These are phyloP conservation scores for Pleurotus cornucopiae DNA, from an alignment of 768 basidiomycete genomes.

Conservation along the genomic window DNA sequence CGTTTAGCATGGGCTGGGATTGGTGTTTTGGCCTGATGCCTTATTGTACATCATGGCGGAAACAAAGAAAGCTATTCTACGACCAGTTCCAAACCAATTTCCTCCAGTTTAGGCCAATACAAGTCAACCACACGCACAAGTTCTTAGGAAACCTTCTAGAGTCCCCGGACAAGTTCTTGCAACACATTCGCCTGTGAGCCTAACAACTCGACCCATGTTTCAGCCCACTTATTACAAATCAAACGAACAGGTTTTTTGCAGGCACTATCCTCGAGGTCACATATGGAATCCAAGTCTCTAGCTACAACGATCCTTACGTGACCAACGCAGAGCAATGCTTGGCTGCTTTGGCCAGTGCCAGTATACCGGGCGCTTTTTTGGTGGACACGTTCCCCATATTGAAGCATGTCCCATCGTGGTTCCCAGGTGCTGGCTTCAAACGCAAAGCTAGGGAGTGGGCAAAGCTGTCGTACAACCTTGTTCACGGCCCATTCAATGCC, in stretches of 20 bases:
- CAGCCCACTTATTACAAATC: neutral
- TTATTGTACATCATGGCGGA: constrained; percentile 16
- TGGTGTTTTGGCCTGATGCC: constrained; percentile 10
- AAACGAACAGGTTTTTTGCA: neutral
- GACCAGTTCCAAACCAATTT: constrained; percentile 15
- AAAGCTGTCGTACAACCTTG: neutral
- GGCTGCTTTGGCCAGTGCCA: constrained; percentile 23
- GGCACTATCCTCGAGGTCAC: neutral
- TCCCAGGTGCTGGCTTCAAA: constrained; percentile 2
- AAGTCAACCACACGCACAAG: constrained; percentile 12
- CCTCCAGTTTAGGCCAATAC: constrained; percentile 13
- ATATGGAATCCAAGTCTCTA: neutral
- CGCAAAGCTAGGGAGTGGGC: neutral
- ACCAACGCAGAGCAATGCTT: constrained; percentile 26
- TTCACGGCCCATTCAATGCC: neutral
- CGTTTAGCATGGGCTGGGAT: constrained; percentile 6
- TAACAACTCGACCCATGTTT: neutral
- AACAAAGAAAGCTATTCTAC: constrained; percentile 15
- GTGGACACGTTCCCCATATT: constrained; percentile 1
- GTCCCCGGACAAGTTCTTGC: constrained; percentile 12
- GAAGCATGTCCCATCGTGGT: constrained; percentile 5
- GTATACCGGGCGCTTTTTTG: constrained; percentile 14
- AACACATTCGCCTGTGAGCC: constrained; percentile 17
- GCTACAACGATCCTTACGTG: constrained; percentile 11
- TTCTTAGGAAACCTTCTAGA: constrained; percentile 17